phyloP scores from a whole-genome alignment of 805 yeast species.

The Clavispora asparagi region DNA sequence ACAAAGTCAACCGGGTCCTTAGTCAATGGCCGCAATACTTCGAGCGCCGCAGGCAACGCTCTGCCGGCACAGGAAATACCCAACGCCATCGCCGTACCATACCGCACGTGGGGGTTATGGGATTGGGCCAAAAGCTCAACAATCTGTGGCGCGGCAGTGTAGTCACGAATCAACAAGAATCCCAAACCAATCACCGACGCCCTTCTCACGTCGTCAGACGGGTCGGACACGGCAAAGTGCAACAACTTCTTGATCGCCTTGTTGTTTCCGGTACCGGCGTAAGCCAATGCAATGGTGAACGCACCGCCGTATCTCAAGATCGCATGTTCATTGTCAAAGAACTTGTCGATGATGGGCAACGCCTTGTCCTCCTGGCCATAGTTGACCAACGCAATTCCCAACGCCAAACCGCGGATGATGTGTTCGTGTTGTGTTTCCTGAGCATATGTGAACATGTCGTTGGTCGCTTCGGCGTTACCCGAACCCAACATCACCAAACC shows the following conservation, averaged over 20 bases:
- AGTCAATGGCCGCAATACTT: slow-evolving; percentile 85
- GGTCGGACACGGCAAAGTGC: slow-evolving; percentile 94
- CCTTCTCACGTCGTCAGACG: slow-evolving; percentile 93
- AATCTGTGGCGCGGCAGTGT: slow-evolving; percentile 89
- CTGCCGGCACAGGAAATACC: slow-evolving; percentile 98
- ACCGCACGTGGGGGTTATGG: slow-evolving; percentile 96
- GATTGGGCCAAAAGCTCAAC: slow-evolving; percentile 90
- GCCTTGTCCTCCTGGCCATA: slow-evolving; percentile 85
- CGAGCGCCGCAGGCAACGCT: slow-evolving; percentile 81
- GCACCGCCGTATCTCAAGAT: slow-evolving; percentile 94
- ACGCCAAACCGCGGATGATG: slow-evolving; percentile 86
- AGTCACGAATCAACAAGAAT: slow-evolving; percentile 83
- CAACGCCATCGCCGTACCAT: slow-evolving; percentile 95
- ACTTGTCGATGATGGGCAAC: slow-evolving; percentile 56
- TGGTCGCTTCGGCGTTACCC: slow-evolving; percentile 59
- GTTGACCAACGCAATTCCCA: slow-evolving; percentile 81
- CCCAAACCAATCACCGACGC: slow-evolving; percentile 92
- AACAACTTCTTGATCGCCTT: slow-evolving; percentile 78
- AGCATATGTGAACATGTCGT: slow-evolving; percentile 86
- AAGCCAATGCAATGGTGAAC: slow-evolving; percentile 88
- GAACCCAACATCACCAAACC: slow-evolving; percentile 95
- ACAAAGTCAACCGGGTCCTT: slow-evolving; percentile 96
- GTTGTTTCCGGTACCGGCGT: slow-evolving; percentile 93
- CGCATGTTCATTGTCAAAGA: slow-evolving; percentile 72
- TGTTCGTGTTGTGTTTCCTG: slow-evolving; percentile 95